Evolutionary conservation across 2,329 filamentous ascomycete genomes (phyloP), one percentile per base, ranked within the genome.

Genomic region (Aureobasidium sp.): DNA sequence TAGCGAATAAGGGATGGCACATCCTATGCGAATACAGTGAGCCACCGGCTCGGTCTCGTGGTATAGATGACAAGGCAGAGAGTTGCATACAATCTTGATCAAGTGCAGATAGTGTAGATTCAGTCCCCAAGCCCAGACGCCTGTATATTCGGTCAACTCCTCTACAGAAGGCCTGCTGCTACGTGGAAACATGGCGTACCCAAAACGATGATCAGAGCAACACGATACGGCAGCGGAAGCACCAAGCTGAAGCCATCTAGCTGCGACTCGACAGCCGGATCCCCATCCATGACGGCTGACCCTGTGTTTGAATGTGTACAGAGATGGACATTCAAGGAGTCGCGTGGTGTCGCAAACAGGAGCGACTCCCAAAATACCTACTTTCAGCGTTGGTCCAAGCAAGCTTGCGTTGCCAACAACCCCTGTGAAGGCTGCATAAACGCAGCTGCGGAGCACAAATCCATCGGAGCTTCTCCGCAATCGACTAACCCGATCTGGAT

Each of bases 121-220:
- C 68, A 89, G 76, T 67, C 88, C 91, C 91, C 93, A 99, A 73
- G 90, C 91, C 93, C 93, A 97, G 70, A 96, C 87, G 68, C 90
- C 91, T 95, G 67, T 64, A 55, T 25, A 5, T 51, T 29, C 25
- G 48, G 62, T 61, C 39, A 62, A 62, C 39, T 20, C 36, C 55
- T 36, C n/a, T 36, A 34, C 29, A 37, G 22, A 39, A 29, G 14
- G 20, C 6, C 48, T 34, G 29, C 34, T 41, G 22, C n/a, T 27
- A 41, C 14, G 20, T 25, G 29, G 49, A 34, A 61, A 55, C 15
- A 25, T 44, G 31, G 69, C 82, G 66, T 80, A 95, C 91, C 93
- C 66, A 95, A 79, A 59, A 96, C 88, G 66, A 94, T 79, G 69
- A 97, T 88, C 68, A 95, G 84, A 64, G 91, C 90, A 63, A 97